Percentiles rank a stretch among this genome's conserved stretches.
These are phyloP conservation scores for Lactarius sanguifluus DNA, from an alignment of 768 basidiomycete genomes.

Conservation along the genomic window DNA sequence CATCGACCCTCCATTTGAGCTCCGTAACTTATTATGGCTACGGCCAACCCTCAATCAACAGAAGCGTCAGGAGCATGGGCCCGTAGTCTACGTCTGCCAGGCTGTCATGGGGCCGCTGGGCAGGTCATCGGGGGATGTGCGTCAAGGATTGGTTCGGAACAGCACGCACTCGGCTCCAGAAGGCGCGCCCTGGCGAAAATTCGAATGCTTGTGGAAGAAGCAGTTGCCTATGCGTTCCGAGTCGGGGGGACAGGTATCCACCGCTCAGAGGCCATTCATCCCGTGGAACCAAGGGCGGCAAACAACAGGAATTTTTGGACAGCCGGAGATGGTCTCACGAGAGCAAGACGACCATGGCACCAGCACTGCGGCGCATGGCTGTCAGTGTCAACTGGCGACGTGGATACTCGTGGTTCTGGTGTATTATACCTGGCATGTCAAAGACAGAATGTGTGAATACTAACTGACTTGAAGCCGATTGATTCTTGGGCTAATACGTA, in stretches of 20 bases:
- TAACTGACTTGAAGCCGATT: neutral
- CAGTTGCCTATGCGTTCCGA: too few species aligned
- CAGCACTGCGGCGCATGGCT: neutral
- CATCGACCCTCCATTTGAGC: neutral
- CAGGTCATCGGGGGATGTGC: neutral
- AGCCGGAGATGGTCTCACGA: neutral
- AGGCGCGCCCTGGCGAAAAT: neutral
- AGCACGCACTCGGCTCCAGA: neutral
- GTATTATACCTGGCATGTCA: neutral
- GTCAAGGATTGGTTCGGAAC: neutral
- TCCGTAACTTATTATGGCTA: too few species aligned
- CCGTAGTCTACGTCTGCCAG: neutral
- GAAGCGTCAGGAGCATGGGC: neutral
- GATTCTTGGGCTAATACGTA: neutral
- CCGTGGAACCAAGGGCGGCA: neutral
- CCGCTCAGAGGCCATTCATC: neutral
- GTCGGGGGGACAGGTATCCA: too few species aligned
- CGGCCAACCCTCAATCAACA: neutral
- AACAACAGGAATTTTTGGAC: neutral
- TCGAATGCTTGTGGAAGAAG: neutral
- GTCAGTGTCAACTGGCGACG: neutral
- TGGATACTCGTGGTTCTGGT: neutral
- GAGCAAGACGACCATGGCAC: neutral
- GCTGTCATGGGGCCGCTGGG: neutral
- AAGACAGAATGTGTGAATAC: neutral